Conservation (phyloP, 2,329 filamentous ascomycete genomes). For the Aschersonia sp. region DNA sequence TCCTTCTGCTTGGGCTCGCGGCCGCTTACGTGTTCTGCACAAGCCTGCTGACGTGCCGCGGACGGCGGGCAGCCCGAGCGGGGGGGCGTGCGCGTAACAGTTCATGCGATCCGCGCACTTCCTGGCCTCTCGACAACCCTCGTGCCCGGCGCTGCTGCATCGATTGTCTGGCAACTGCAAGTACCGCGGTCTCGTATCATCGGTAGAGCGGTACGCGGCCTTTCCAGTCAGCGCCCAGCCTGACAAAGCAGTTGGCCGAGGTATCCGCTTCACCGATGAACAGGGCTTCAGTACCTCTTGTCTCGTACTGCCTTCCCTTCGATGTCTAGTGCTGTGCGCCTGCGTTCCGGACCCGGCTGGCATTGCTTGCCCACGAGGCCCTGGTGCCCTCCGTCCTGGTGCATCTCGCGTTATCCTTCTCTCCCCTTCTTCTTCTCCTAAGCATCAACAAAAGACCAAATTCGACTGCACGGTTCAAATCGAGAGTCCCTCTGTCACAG, state of each 20-base stretch:
- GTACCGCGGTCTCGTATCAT: background rate
- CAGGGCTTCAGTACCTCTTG: background rate
- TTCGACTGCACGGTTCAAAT: conserved; percentile 35
- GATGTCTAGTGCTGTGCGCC: conserved; percentile 6
- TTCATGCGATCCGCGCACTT: background rate
- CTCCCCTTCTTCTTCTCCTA: conserved; percentile 21
- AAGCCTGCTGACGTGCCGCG: background rate
- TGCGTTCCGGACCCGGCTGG: conserved; percentile 9
- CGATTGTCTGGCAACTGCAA: background rate
- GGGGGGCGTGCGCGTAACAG: background rate
- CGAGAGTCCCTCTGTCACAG: conserved; percentile 46
- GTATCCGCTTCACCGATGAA: background rate
- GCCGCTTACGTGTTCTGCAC: background rate
- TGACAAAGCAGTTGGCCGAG: background rate
- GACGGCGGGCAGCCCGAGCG: background rate
- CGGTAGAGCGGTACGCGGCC: background rate
- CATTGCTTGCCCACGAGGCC: background rate
- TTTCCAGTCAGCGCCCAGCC: background rate
- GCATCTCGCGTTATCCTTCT: conserved; percentile 15
- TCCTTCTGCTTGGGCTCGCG: background rate
- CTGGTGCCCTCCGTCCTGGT: background rate
- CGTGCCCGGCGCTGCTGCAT: background rate
- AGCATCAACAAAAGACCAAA: conserved; percentile 35
- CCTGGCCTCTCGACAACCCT: background rate
- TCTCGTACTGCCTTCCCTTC: background rate